Conservation (phyloP, 2,329 filamentous ascomycete genomes). For the Arthrobotrys sphaeroides region DNA sequence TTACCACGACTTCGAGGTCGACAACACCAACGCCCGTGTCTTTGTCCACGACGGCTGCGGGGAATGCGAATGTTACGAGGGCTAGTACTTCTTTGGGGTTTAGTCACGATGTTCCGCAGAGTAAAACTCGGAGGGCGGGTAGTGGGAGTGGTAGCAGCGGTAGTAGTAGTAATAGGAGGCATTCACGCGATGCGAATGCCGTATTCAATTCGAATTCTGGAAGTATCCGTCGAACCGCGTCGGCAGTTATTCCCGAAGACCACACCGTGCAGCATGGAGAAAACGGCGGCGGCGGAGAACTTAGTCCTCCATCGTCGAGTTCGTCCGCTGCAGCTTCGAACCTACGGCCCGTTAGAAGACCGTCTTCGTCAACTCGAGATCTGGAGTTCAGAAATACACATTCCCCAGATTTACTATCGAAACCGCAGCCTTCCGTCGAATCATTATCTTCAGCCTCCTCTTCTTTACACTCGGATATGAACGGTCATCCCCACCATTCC, state of each 20-base stretch:
- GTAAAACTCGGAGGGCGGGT: background rate
- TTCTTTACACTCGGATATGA: conserved; percentile 35
- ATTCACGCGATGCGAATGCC: conserved; percentile 23
- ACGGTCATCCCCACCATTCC: too few species aligned
- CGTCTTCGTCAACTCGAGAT: conserved; percentile 25
- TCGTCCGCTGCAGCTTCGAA: conserved; percentile 24
- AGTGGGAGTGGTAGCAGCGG: too few species aligned
- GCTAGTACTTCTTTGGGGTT: conserved; percentile 37
- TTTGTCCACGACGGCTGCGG: background rate
- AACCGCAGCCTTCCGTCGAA: conserved; percentile 38
- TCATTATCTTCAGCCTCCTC: conserved; percentile 40
- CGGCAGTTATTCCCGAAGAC: conserved; percentile 44
- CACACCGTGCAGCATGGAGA: background rate
- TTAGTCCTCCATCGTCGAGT: conserved; percentile 10
- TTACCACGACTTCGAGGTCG: conserved; percentile 15
- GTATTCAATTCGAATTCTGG: conserved; percentile 7
- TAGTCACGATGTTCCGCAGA: conserved; percentile 18
- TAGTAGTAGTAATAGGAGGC: conserved; percentile 3
- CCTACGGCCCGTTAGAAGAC: background rate
- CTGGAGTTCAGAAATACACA: conserved; percentile 9
- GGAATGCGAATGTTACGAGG: conserved; percentile 1
- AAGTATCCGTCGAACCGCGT: conserved; percentile 17
- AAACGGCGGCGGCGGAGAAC: background rate
- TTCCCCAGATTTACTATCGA: conserved; percentile 28
- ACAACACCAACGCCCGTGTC: conserved; percentile 37